Percentiles rank a stretch among this genome's conserved stretches.
These are phyloP conservation scores for Apiotrichum veenhuisii DNA, from an alignment of 1,284 basidiomycete species.

Conservation along the genomic window DNA sequence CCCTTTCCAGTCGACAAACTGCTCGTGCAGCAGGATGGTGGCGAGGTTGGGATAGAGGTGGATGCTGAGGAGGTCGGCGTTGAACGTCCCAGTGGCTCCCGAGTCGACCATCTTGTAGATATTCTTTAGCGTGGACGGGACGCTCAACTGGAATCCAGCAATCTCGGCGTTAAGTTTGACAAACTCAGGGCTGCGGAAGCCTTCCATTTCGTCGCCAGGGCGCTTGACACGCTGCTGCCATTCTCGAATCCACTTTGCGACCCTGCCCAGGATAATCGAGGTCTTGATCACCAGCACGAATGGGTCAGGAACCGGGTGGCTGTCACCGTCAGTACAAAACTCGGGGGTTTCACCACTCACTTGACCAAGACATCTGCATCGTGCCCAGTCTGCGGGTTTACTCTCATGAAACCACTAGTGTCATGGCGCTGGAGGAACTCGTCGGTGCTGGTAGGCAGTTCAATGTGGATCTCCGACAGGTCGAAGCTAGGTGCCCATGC, in stretches of 20 bases:
- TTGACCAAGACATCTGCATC: constrained; percentile 25
- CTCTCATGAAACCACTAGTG: constrained; percentile 14
- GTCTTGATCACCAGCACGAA: constrained; percentile 37
- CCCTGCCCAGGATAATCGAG: constrained; percentile 23
- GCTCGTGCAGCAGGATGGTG: constrained; percentile 33
- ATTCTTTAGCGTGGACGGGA: constrained; percentile 30
- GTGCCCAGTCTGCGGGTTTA: constrained; percentile 36
- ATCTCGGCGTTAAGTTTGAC: constrained; percentile 29
- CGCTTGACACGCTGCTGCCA: constrained; percentile 38
- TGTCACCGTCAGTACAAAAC: constrained; percentile 16
- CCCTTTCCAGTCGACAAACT: constrained; percentile 30
- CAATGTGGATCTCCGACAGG: constrained; percentile 23
- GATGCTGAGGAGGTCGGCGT: constrained; percentile 31
- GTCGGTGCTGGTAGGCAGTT: constrained; percentile 28
- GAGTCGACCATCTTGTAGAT: constrained; percentile 28
- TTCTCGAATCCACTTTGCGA: constrained; percentile 28
- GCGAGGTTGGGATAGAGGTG: constrained; percentile 41
- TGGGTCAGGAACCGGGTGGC: constrained; percentile 36
- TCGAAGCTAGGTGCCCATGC: constrained; percentile 30
- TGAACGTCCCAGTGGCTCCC: constrained; percentile 17
- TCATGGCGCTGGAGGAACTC: constrained; percentile 23
- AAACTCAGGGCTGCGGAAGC: constrained; percentile 22
- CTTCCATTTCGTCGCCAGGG: constrained; percentile 28
- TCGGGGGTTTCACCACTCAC: not conserved
- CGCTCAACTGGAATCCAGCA: constrained; percentile 27